Evolutionary conservation across 2,329 filamentous ascomycete genomes (phyloP).

Genomic region (Pseudogymnoascus sp.): DNA sequence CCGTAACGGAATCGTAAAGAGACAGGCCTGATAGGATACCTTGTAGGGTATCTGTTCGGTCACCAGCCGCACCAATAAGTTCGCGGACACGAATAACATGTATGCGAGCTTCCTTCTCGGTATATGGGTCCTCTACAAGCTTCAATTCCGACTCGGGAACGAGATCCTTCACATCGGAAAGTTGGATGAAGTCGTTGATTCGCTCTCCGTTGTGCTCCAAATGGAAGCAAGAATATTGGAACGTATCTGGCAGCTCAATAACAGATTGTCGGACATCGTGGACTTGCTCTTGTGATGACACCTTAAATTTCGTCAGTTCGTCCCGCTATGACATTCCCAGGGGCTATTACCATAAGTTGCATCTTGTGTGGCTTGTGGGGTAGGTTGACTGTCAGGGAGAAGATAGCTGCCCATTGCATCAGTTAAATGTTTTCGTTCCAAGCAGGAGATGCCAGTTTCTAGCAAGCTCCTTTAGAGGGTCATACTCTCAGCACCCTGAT

Average conservation of each 20-base stretch:
- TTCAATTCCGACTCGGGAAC: conserved; percentile 69
- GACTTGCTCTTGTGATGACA: conserved; percentile 89
- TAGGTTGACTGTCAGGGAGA: conserved; percentile 67
- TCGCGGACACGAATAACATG: conserved; percentile 88
- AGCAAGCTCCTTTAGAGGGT: conserved; percentile 5
- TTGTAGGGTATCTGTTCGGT: conserved; percentile 79
- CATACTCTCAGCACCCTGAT: conserved; percentile 27
- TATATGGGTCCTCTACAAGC: conserved; percentile 91
- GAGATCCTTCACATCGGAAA: conserved; percentile 81
- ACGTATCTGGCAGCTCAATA: conserved; percentile 84
- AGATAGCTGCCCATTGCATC: conserved; percentile 38
- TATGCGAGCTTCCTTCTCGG: conserved; percentile 94
- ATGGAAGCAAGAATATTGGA: conserved; percentile 98
- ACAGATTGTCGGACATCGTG: conserved; percentile 96
- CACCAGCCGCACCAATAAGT: conserved; percentile 83
- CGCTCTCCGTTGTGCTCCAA: conserved; percentile 82
- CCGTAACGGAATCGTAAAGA: conserved; percentile 72
- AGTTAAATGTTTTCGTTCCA: conserved; percentile 14
- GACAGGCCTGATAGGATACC: conserved; percentile 81
- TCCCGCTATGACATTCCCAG: conserved; percentile 22
- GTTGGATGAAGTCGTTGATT: conserved; percentile 90
- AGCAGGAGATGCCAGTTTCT: neutral
- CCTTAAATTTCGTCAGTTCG: conserved; percentile 41
- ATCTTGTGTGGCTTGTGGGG: conserved; percentile 75
- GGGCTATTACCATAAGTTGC: conserved; percentile 67